Base-by-base conservation (phyloP, 305 asterid species). In the Fraxinus nigra region DNA sequence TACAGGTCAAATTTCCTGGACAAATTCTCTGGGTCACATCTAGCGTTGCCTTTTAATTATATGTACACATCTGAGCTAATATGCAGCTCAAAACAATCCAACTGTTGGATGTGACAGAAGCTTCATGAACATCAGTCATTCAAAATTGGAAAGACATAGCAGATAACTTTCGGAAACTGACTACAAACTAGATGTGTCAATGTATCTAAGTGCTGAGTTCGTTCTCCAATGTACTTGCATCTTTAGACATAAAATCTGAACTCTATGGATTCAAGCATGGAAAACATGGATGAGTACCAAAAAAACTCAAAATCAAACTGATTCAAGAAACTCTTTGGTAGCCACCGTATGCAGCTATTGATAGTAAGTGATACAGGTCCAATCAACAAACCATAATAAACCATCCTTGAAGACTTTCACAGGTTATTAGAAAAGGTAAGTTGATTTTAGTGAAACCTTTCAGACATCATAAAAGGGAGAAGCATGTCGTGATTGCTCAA, bases 381-480 rank as follows among this genome's bases (percentile, higher is more conserved):
- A 70, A 70, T 70, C 46, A 33, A 61, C 48, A 51, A 77, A 14
- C 7, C 35, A 35, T 43, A 14, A 46, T 22, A 54, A 2, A 43
- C 2, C 40, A 24, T 13, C 37, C 35, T 43, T 43, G 28, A 34
- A 43, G 14, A 76, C 38, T 26, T 46, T 56, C 26, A 32, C 37
- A 46, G 13, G 56, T 51, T 43, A 32, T 3, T 76, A 22, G 40
- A 75, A 76, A 14, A 38, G 26, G 16, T n/a, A 16, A 48, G 16
- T 33, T 22, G 5, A 51, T 76, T 33, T 76, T 72, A 51, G 33
- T 34, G 65, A 77, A 81, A 30, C 37, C 14, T 78, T 33, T 38
- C 65, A 59, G 72, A 80, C 75, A 80, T 77, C 26, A n/a, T 10
- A 73, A 82, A 80, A 40, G 13, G 61, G 40, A 80, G 84, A 78